A percentile compares a stretch with the other conserved stretches of the same genome.
phyloP scores from a whole-genome alignment of 441 rosid genomes.

The Gossypium aridum region DNA sequence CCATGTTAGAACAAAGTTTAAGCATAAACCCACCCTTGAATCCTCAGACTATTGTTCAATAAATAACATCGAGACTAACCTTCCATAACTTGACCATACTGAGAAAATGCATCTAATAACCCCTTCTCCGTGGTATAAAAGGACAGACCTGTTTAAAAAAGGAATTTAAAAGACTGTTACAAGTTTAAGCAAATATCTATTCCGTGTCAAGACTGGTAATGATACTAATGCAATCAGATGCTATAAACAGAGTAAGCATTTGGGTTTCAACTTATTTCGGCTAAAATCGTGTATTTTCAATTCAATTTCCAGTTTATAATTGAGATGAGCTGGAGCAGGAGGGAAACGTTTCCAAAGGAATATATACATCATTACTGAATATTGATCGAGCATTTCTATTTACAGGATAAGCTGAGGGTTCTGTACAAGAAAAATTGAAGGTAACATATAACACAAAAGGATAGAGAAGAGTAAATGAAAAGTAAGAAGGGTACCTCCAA shows the following conservation, averaged over 20 bases:
- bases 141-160: constrained; percentile 51
- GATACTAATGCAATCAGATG: neutral
- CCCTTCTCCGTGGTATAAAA: constrained; percentile 60
- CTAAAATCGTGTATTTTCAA: neutral
- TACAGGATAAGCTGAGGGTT: neutral
- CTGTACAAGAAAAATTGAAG: neutral
- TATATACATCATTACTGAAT: neutral
- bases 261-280: neutral
- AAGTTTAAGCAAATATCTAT: neutral
- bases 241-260: neutral
- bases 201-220: neutral
- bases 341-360: neutral
- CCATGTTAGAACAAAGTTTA: neutral
- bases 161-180: neutral
- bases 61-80: constrained; percentile 26
- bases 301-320: neutral
- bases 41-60: neutral
- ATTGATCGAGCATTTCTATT: neutral
- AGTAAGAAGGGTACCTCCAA: constrained; percentile 54
- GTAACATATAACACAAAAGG: too few relatives aligned
- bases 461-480: neutral
- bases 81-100: constrained; percentile 83
- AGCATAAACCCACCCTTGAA: neutral
- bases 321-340: neutral
- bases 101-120: constrained; percentile 65